Evolutionary conservation across 73 alveolate genomes (phyloP).

Genomic region (Loxodes magnus): DNA sequence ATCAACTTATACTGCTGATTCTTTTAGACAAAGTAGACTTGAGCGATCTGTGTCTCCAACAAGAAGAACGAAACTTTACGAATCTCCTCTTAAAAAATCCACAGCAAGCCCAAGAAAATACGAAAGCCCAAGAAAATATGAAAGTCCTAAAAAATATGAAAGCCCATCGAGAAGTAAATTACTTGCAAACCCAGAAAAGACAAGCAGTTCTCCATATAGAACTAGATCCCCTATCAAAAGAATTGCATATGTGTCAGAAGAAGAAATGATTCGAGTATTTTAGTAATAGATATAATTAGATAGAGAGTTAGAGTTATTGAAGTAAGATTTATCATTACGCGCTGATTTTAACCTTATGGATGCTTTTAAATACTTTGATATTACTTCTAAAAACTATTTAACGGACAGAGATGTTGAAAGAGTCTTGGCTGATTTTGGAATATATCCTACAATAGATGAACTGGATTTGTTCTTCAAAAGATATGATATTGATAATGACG

Average conservation of each 20-base stretch:
- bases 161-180: background rate
- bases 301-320: constrained; percentile 51
- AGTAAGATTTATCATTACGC: constrained; percentile 43
- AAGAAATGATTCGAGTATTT: constrained; percentile 11
- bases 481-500: constrained; percentile 19
- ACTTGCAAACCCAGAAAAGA: background rate
- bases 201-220: background rate
- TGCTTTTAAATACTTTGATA: constrained; percentile 70
- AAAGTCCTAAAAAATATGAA: background rate
- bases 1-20: too few species aligned
- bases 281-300: constrained; percentile 24
- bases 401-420: constrained; percentile 42
- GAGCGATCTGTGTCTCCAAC: too few species aligned
- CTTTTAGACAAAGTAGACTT: too few species aligned
- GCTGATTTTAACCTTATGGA: constrained; percentile 76
- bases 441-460: constrained; percentile 20
- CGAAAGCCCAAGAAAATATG: too few species aligned
- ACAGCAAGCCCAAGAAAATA: too few species aligned
- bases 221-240: background rate
- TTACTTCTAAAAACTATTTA: constrained; percentile 43
- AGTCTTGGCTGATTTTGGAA: constrained; percentile 26
- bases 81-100: too few species aligned
- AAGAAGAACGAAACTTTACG: too few species aligned
- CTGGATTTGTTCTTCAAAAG: constrained; percentile 21
- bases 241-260: background rate